These are phyloP conservation scores for Ophiostoma tasmaniense DNA, from an alignment of 2,329 filamentous ascomycete genomes.

Conservation along the genomic window DNA sequence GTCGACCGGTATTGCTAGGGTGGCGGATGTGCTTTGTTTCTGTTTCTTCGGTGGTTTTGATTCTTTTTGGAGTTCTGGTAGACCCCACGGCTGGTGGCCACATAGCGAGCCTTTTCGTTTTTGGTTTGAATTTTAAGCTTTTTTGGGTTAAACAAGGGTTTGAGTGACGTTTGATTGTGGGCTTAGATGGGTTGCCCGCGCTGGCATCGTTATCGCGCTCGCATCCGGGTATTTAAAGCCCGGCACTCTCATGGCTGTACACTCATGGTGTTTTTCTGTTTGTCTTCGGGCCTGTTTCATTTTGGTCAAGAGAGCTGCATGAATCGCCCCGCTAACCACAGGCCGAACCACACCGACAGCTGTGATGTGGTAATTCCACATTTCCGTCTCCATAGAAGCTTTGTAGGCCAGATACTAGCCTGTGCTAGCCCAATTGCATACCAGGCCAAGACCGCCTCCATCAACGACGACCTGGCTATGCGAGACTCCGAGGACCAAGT, in stretches of 20 bases:
- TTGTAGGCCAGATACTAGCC: neutral
- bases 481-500: too few species aligned
- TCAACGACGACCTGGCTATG: neutral
- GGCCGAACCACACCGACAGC: neutral
- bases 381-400: neutral
- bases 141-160: neutral
- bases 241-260: neutral
- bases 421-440: neutral
- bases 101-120: neutral
- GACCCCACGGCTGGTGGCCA: neutral
- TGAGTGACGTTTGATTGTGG: neutral
- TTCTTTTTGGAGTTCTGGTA: neutral
- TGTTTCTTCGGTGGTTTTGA: neutral
- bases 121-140: neutral
- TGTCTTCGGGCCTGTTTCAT: neutral
- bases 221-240: neutral
- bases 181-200: neutral
- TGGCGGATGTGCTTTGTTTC: neutral
- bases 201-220: neutral
- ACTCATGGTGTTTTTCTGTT: neutral
- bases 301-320: neutral
- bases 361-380: neutral
- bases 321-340: neutral
- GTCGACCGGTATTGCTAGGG: neutral
- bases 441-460: neutral